Conservation (phyloP, 352 stramenopile species). For the Thalassiosira oceanica region DNA sequence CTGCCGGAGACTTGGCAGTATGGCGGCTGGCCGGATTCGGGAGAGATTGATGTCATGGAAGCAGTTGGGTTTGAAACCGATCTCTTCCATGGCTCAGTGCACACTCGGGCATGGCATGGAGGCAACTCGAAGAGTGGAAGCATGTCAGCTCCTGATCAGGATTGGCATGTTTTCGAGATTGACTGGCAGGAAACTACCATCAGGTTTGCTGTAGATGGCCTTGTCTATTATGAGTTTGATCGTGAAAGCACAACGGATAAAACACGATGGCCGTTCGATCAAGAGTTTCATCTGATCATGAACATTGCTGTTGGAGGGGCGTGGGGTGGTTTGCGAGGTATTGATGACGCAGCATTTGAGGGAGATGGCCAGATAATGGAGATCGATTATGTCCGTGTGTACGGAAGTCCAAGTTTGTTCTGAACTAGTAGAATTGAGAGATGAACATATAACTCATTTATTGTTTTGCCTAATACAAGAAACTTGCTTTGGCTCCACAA, state of each 20-base stretch:
- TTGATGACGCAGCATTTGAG: constrained; percentile 32
- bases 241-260: background rate
- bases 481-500: too few relatives aligned
- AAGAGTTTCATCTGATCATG: constrained; percentile 56
- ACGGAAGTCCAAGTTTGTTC: constrained; percentile 14
- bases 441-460: too few relatives aligned
- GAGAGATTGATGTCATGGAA: constrained; percentile 35
- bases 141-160: constrained; percentile 7
- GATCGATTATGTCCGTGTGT: constrained; percentile 58
- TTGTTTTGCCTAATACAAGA: too few relatives aligned
- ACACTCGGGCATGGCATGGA: constrained; percentile 23
- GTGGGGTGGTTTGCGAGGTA: constrained; percentile 37
- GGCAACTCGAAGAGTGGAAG: constrained; percentile 12
- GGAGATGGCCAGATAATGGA: constrained; percentile 53
- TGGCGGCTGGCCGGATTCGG: constrained; percentile 25
- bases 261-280: constrained; percentile 63
- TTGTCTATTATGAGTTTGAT: constrained; percentile 23
- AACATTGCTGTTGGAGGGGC: constrained; percentile 55
- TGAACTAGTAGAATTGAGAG: too few relatives aligned
- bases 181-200: constrained; percentile 40
- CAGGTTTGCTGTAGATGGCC: constrained; percentile 39
- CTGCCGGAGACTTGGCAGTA: constrained; percentile 12
- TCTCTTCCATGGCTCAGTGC: constrained; percentile 34
- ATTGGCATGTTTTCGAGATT: constrained; percentile 50
- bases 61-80: constrained; percentile 9